Evolutionary conservation across 495 filamentous ascomycete species (phyloP).

Genomic region (Aspergillus diversus): DNA sequence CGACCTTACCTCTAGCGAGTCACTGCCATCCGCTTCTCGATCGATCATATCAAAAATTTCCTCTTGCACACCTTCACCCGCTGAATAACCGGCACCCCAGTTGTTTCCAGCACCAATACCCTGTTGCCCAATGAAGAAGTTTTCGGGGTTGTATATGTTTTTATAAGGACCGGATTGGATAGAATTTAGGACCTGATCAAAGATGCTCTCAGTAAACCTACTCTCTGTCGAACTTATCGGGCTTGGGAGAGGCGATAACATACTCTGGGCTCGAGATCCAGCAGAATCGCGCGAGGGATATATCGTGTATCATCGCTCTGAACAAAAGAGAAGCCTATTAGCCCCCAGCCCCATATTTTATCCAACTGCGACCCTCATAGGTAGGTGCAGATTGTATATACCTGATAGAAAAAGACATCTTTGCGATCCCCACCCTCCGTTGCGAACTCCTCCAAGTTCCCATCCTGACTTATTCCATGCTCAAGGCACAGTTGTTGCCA

Average conservation of each 20-base stretch:
- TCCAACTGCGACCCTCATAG: background rate
- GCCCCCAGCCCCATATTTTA: background rate
- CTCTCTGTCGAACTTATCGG: constrained; percentile 7
- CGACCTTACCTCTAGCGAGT: constrained; percentile 80
- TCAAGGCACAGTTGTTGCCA: constrained; percentile 98
- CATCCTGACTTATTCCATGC: constrained; percentile 96
- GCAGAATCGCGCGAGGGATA: constrained; percentile 92
- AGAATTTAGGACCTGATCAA: constrained; percentile 74
- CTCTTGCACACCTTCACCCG: constrained; percentile 90
- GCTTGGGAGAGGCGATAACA: constrained; percentile 26
- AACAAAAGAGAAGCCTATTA: constrained; percentile 10
- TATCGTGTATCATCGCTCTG: constrained; percentile 95
- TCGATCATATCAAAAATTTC: constrained; percentile 99
- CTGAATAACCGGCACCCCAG: constrained; percentile 93
- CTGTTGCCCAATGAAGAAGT: constrained; percentile 92
- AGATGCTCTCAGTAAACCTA: constrained; percentile 18
- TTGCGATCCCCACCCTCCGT: constrained; percentile 97
- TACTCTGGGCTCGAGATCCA: constrained; percentile 92
- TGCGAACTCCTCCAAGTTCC: constrained; percentile 93
- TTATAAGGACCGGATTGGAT: constrained; percentile 93
- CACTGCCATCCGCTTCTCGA: constrained; percentile 95
- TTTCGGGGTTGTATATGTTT: constrained; percentile 99
- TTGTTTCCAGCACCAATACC: constrained; percentile 95
- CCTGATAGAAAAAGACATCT: constrained; percentile 99
- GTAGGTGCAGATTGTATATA: constrained; percentile 23